Evolutionary conservation across 2,329 filamentous ascomycete species (phyloP).

Genomic region (Fusarium floridanum): DNA sequence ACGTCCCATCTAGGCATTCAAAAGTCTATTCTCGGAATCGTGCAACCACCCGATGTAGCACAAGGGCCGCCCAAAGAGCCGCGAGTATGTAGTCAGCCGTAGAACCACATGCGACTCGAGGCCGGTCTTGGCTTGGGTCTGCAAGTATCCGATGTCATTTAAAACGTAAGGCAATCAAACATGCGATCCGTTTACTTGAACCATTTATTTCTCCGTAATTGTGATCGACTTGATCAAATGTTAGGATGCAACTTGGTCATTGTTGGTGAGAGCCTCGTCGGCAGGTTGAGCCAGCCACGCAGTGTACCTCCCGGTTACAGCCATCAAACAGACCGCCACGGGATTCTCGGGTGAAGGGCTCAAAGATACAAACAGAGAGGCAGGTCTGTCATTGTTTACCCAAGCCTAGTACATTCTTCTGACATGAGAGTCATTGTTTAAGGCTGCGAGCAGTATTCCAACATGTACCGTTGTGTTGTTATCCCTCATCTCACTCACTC

Average conservation of each 20-base stretch:
- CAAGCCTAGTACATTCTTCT: neutral
- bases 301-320: neutral
- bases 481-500: neutral
- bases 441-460: neutral
- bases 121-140: neutral
- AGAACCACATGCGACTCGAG: neutral
- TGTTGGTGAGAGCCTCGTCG: neutral
- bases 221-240: neutral
- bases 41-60: slow-evolving; percentile 1
- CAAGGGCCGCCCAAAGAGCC: neutral
- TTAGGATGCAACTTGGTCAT: neutral
- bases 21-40: neutral
- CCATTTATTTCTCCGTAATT: neutral
- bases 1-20: neutral
- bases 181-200: neutral
- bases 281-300: neutral
- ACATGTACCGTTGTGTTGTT: neutral
- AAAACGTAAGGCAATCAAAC: neutral
- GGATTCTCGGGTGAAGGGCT: neutral
- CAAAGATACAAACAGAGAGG: neutral
- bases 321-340: neutral
- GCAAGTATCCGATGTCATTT: neutral
- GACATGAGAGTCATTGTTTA: neutral
- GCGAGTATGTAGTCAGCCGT: neutral
- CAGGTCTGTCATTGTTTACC: neutral